Base-by-base conservation (phyloP, 306 rosid genomes). In the Prinsepia uniflora region DNA sequence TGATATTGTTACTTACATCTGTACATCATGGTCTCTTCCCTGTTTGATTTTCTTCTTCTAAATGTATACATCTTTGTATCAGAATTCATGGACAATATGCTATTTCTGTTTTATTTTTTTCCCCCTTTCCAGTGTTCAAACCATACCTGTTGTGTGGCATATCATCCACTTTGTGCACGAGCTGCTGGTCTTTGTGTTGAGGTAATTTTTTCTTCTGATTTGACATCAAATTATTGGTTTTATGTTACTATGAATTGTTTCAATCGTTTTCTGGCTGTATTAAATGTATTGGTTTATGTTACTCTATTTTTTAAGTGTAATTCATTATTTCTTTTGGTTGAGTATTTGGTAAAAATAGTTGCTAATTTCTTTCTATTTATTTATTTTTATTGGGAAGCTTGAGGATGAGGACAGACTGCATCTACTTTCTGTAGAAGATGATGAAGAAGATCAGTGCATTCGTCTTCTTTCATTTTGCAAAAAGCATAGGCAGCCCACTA, bases 121-220 rank as follows among this genome's bases (percentile, higher is more conserved):
- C 75, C 65, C 75, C 68, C 14, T 71, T 68, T 81, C 10, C 83
- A 94, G 99, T 94, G 99, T 82, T 94, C 99, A 80, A 94, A 94
- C 80, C 86, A 46, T 83, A 80, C 92, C 70, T 94, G 99, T 85
- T 89, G 91, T 78, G 97, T 80, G 45, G 97, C 99, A 22, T 94
- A 94, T 80, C 99, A 94, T 69, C 99, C 99, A 63, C 99, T 94
- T 60, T 94, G 99, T 83, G 99, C 99, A 50, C 96, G 99, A 17
- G 99, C 99, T 65, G 99, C 99, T 73, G 99, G 97, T 76, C 97
- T 94, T 45, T 94, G 99, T 72, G 99, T 91, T 76, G 99, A 94
- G 97, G 99, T 91, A 86, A 30, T 78, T 55, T 72, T 74, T 71
- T 34, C 20, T 18, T 68, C 53, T 41, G n/a, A 30, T 34, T 15